These are phyloP conservation scores for Coemansia sp. DNA, from an alignment of 192 early-diverging fungal species.

Conservation along the genomic window DNA sequence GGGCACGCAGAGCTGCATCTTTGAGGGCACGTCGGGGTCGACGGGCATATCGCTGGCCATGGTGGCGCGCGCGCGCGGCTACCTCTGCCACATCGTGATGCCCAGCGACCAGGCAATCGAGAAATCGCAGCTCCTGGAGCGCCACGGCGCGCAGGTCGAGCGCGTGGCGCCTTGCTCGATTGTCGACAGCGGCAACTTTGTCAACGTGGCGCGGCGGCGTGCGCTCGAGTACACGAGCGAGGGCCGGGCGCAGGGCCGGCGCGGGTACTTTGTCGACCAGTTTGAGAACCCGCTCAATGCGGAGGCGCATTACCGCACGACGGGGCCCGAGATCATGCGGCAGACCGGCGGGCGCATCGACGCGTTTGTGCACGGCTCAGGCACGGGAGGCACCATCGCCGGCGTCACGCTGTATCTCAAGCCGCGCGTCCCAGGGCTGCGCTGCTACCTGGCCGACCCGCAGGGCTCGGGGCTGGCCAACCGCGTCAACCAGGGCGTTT, in stretches of 20 bases:
- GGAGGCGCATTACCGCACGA: slow-evolving; percentile 72
- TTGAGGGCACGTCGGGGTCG: slow-evolving; percentile 94
- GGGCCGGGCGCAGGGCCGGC: slow-evolving; percentile 1
- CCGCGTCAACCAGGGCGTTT: slow-evolving; percentile 84
- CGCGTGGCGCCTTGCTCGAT: slow-evolving; percentile 88
- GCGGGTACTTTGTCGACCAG: slow-evolving; percentile 85
- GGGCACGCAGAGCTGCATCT: slow-evolving; percentile 72
- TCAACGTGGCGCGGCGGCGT: slow-evolving; percentile 77
- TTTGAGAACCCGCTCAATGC: slow-evolving; percentile 91
- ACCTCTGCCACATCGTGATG: slow-evolving; percentile 93
- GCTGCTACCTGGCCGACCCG: slow-evolving; percentile 83
- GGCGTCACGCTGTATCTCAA: slow-evolving; percentile 90
- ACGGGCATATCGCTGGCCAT: slow-evolving; percentile 95
- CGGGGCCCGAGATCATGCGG: slow-evolving; percentile 80
- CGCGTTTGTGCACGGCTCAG: slow-evolving; percentile 87
- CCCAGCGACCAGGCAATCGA: slow-evolving; percentile 91
- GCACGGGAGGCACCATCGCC: slow-evolving; percentile 88
- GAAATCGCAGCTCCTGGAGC: slow-evolving; percentile 81
- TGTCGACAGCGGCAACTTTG: slow-evolving; percentile 87
- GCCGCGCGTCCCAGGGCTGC: slow-evolving; percentile 55
- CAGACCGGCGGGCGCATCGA: slow-evolving; percentile 64
- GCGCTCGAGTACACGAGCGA: slow-evolving; percentile 59
- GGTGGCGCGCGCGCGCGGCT: slow-evolving; percentile 85
- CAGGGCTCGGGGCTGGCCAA: slow-evolving; percentile 89
- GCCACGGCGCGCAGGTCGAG: slow-evolving; percentile 84